Percentiles rank a stretch among this genome's conserved stretches.
These are phyloP conservation scores for Isabelozyma rhagii DNA, from an alignment of 805 yeast genomes.

Conservation along the genomic window DNA sequence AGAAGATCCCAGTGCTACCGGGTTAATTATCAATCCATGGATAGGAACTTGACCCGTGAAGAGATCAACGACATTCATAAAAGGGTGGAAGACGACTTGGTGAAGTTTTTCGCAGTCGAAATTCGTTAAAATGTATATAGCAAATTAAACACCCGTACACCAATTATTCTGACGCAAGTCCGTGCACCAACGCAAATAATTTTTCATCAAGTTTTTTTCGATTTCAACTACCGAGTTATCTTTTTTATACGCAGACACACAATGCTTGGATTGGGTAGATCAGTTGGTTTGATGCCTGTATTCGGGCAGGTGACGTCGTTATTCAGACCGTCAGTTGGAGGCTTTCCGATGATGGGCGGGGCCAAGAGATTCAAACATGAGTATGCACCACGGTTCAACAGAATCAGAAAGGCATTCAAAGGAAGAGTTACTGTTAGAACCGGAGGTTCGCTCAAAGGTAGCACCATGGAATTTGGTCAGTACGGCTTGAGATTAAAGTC, in stretches of 20 bases:
- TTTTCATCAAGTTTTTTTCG: too few species aligned
- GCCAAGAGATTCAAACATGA: conserved; percentile 55
- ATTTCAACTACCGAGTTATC: not conserved
- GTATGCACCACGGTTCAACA: conserved; percentile 72
- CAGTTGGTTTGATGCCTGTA: conserved; percentile 1
- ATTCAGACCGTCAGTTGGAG: not conserved
- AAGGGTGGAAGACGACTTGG: conserved; percentile 57
- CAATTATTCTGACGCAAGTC: not conserved
- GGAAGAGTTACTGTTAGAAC: conserved; percentile 93
- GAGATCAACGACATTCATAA: conserved; percentile 78
- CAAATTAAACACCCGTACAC: not conserved
- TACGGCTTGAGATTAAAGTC: conserved; percentile 84
- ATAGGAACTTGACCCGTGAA: conserved; percentile 78
- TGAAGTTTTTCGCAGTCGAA: conserved; percentile 51
- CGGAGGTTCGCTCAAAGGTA: conserved; percentile 92
- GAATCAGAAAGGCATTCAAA: conserved; percentile 75
- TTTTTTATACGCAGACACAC: not conserved
- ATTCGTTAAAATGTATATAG: conserved; percentile 35
- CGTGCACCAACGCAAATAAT: too few species aligned
- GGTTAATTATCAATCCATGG: conserved; percentile 93
- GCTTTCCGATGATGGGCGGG: not conserved
- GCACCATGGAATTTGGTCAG: conserved; percentile 73
- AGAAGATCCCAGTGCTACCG: conserved; percentile 82
- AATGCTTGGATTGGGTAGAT: conserved; percentile 6
- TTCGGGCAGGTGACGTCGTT: not conserved